Evolutionary conservation across 2,329 filamentous ascomycete species (phyloP).

Genomic region (Scorias spongiosa): DNA sequence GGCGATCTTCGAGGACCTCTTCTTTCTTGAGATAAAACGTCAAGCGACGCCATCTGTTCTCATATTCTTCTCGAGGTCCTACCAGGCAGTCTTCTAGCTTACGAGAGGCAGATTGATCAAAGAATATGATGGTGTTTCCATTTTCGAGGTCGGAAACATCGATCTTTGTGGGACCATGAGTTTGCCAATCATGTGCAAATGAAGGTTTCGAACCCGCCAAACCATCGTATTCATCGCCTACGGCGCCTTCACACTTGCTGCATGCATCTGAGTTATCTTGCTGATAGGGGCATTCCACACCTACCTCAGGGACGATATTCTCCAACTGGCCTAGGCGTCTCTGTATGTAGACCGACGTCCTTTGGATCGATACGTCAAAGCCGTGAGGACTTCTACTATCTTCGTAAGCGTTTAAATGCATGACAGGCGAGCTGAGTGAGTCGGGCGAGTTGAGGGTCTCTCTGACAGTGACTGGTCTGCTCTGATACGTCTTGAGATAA

Average conservation of each 20-base stretch:
- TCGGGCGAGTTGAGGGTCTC: conserved; percentile 6
- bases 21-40: conserved; percentile 34
- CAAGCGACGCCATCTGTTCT: conserved; percentile 37
- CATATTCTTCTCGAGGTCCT: conserved; percentile 33
- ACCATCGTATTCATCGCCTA: background rate
- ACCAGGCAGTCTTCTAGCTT: conserved; percentile 35
- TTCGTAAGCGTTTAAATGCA: conserved; percentile 37
- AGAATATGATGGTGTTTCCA: conserved; percentile 36
- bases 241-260: background rate
- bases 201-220: too few relatives aligned
- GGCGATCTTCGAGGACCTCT: conserved; percentile 27
- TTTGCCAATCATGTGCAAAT: background rate
- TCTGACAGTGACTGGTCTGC: conserved; percentile 5
- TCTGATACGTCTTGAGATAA: conserved; percentile 33
- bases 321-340: conserved; percentile 27
- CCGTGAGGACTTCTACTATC: conserved; percentile 28
- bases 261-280: background rate
- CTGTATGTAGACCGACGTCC: conserved; percentile 36
- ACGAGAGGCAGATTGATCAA: conserved; percentile 35
- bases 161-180: conserved; percentile 1
- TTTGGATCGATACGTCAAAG: conserved; percentile 36
- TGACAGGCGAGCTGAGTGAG: conserved; percentile 29
- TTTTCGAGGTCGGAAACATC: conserved; percentile 27
- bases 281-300: conserved; percentile 31
- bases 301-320: conserved; percentile 16